Conservation (phyloP, 164 flowering plant species). For the Stephania cephalantha region DNA sequence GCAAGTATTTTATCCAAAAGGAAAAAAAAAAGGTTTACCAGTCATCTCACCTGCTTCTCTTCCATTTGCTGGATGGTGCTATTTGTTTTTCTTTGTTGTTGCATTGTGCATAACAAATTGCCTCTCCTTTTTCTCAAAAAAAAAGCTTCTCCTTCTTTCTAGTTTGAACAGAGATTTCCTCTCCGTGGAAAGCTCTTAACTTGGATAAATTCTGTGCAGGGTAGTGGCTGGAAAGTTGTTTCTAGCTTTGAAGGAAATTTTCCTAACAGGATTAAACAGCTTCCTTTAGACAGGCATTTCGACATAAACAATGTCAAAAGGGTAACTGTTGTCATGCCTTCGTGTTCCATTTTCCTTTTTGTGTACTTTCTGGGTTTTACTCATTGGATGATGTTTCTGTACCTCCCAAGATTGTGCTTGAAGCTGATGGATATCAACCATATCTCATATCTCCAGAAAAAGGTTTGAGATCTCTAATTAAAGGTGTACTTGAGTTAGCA, state of each 20-base stretch:
- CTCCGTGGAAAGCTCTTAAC: neutral
- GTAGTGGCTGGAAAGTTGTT: conserved; percentile 97
- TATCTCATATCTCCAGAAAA: conserved; percentile 99
- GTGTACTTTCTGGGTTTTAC: neutral
- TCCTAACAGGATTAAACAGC: conserved; percentile 95
- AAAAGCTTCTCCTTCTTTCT: neutral
- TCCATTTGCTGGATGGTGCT: neutral
- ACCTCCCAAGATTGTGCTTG: conserved; percentile 74
- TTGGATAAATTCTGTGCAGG: conserved; percentile 41
- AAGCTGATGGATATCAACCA: conserved; percentile 99
- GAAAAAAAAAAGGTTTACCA: too few relatives aligned
- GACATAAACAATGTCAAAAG: conserved; percentile 94
- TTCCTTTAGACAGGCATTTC: conserved; percentile 94
- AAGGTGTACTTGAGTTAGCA: conserved; percentile 88
- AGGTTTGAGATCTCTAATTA: conserved; percentile 88
- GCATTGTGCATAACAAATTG: neutral
- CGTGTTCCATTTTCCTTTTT: neutral
- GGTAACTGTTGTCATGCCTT: conserved; percentile 34
- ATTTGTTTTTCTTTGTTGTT: neutral
- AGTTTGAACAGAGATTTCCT: neutral
- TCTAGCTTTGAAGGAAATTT: conserved; percentile 98
- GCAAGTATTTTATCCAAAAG: too few relatives aligned
- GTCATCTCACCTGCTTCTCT: neutral
- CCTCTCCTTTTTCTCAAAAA: neutral
- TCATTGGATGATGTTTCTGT: conserved; percentile 3